Percentiles rank a stretch among this genome's conserved stretches.
Evolutionary conservation across 768 basidiomycete species (phyloP).

Genomic region (Asterophora parasitica): DNA sequence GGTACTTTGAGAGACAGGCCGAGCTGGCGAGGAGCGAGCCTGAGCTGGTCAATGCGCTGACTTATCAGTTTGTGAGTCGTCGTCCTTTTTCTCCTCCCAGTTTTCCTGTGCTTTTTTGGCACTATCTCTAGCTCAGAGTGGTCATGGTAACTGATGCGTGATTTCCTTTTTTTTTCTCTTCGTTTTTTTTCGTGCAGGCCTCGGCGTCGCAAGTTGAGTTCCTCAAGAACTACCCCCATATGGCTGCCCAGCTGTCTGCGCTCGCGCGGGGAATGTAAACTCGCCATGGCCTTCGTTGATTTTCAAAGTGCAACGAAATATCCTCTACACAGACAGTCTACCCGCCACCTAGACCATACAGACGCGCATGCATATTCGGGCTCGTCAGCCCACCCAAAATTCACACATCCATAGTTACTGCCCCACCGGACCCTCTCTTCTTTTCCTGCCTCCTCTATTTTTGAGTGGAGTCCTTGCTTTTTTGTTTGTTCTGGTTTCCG

Average conservation of each 20-base stretch:
- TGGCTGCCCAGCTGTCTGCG: conserved; percentile 62
- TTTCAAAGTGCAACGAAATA: too few species aligned
- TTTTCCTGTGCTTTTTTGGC: too few species aligned
- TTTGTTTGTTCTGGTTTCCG: too few species aligned
- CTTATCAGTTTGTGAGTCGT: conserved; percentile 67
- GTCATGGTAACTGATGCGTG: conserved; percentile 3
- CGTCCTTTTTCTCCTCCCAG: not conserved
- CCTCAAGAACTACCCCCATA: conserved; percentile 75
- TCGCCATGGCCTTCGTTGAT: too few species aligned
- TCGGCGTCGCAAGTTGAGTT: conserved; percentile 81
- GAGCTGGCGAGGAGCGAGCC: conserved; percentile 87
- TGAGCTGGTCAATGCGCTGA: conserved; percentile 75
- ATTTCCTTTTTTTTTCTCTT: not conserved
- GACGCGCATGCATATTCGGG: not conserved
- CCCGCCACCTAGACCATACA: not conserved
- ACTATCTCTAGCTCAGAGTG: too few species aligned
- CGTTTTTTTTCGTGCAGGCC: conserved; percentile 47
- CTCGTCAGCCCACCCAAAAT: too few species aligned
- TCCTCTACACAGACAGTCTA: too few species aligned
- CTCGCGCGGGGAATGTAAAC: conserved; percentile 29
- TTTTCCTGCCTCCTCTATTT: not conserved
- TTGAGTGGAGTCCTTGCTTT: too few species aligned
- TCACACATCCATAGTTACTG: not conserved
- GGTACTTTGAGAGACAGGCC: conserved; percentile 80
- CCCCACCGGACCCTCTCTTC: not conserved